Evolutionary conservation across 768 basidiomycete genomes (phyloP).

Genomic region (Calocybe gangraenosa): DNA sequence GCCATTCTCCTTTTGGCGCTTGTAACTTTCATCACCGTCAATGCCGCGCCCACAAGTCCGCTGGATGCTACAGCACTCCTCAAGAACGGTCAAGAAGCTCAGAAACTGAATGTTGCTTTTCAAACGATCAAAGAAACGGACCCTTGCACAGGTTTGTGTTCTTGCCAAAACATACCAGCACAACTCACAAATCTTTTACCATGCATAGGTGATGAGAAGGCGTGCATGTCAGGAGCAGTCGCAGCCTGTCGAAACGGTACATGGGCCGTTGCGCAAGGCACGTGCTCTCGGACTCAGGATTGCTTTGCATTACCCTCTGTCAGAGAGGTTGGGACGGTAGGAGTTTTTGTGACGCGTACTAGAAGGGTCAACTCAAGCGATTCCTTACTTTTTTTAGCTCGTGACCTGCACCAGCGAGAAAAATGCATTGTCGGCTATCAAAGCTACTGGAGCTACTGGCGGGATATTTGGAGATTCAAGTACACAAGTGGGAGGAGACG

Average conservation of each 20-base stretch:
- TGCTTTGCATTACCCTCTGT: conserved; percentile 54
- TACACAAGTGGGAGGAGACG: neutral
- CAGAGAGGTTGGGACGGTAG: conserved; percentile 39
- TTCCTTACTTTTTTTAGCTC: conserved; percentile 23
- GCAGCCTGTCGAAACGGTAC: conserved; percentile 37
- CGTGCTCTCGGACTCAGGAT: conserved; percentile 30
- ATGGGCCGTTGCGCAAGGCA: conserved; percentile 32
- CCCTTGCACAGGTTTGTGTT: conserved; percentile 39
- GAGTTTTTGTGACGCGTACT: conserved; percentile 16
- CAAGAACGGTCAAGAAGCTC: conserved; percentile 46
- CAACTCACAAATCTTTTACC: too few relatives aligned
- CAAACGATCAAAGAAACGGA: conserved; percentile 33
- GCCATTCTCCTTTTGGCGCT: conserved; percentile 14
- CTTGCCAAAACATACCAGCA: neutral
- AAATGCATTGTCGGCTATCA: conserved; percentile 42
- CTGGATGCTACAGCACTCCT: conserved; percentile 39
- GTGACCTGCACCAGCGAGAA: conserved; percentile 49
- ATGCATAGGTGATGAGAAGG: conserved; percentile 34
- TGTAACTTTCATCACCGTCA: conserved; percentile 17
- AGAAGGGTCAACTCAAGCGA: neutral
- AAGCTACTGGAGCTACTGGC: conserved; percentile 41
- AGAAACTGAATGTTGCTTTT: conserved; percentile 47
- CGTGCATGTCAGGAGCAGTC: conserved; percentile 38
- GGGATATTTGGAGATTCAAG: conserved; percentile 28
- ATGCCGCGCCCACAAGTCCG: conserved; percentile 29